phyloP scores from a whole-genome alignment of 2,329 filamentous ascomycete species.

The Stemphylium lycopersici region DNA sequence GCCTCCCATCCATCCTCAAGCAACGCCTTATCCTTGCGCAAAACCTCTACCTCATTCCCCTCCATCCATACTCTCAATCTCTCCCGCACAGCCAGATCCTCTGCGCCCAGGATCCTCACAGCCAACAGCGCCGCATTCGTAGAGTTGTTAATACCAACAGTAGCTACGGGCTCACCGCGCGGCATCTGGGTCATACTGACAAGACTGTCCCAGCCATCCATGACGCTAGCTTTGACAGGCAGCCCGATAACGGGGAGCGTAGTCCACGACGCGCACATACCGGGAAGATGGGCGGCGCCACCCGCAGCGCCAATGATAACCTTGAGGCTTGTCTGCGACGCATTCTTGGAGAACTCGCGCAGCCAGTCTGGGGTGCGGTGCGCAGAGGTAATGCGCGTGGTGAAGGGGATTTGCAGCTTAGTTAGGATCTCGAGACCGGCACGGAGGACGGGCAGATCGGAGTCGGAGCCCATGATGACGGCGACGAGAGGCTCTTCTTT shows the following conservation, averaged over 20 bases:
- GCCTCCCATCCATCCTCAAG: conserved; percentile 62
- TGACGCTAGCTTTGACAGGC: conserved; percentile 57
- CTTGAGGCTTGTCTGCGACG: conserved; percentile 46
- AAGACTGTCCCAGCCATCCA: conserved; percentile 58
- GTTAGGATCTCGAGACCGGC: conserved; percentile 70
- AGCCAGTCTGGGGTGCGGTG: conserved; percentile 59
- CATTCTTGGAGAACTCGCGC: conserved; percentile 51
- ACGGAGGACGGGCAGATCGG: conserved; percentile 71
- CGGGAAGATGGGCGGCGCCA: conserved; percentile 59
- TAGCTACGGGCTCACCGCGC: conserved; percentile 52
- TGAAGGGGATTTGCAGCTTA: conserved; percentile 74
- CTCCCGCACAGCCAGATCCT: conserved; percentile 61
- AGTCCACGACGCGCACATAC: conserved; percentile 59
- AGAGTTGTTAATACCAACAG: conserved; percentile 55
- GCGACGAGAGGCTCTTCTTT: conserved; percentile 65
- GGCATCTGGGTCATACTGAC: conserved; percentile 62
- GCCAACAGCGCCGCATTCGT: conserved; percentile 57
- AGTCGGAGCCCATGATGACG: conserved; percentile 85
- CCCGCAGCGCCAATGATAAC: conserved; percentile 58
- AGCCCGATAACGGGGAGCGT: conserved; percentile 58
- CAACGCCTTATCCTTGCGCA: conserved; percentile 65
- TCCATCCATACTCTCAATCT: conserved; percentile 67
- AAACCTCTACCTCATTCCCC: conserved; percentile 68
- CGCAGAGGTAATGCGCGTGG: conserved; percentile 78
- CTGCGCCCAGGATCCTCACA: conserved; percentile 52